A percentile compares a stretch with the other conserved stretches of the same genome.
Conservation (phyloP, 1,139 yeast species). For the Candida gigantensis region DNA sequence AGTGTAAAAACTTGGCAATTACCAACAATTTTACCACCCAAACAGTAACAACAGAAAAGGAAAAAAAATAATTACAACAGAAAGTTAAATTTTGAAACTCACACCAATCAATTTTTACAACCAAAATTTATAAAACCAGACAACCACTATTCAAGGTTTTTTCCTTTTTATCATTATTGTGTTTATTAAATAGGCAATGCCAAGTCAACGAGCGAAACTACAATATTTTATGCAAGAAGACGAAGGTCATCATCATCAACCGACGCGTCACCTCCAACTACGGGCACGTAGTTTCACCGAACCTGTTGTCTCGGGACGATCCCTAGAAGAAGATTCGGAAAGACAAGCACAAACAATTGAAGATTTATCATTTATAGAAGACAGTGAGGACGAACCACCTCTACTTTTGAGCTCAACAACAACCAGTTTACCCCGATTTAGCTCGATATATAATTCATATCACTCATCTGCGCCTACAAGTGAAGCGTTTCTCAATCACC, state of each 20-base stretch:
- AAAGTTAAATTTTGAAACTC: neutral
- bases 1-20: no score
- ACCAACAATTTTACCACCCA: no score
- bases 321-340: neutral
- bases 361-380: conserved; percentile 12
- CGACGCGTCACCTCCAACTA: conserved; percentile 5
- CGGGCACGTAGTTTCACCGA: conserved; percentile 5
- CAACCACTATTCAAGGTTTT: no score
- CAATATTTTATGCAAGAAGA: neutral
- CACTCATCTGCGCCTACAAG: conserved; percentile 10
- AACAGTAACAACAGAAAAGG: no score
- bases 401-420: conserved; percentile 3
- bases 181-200: no score
- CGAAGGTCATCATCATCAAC: neutral
- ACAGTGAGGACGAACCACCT: conserved; percentile 18
- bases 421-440: conserved; percentile 5
- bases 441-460: conserved; percentile 14
- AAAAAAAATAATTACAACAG: no score
- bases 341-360: conserved; percentile 1
- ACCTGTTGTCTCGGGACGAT: neutral
- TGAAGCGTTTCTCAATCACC: conserved; percentile 3
- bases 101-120: neutral
- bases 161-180: no score
- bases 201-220: conserved; percentile 4
- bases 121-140: neutral